phyloP scores from a whole-genome alignment of 164 flowering plant species.

The Santalum album region DNA sequence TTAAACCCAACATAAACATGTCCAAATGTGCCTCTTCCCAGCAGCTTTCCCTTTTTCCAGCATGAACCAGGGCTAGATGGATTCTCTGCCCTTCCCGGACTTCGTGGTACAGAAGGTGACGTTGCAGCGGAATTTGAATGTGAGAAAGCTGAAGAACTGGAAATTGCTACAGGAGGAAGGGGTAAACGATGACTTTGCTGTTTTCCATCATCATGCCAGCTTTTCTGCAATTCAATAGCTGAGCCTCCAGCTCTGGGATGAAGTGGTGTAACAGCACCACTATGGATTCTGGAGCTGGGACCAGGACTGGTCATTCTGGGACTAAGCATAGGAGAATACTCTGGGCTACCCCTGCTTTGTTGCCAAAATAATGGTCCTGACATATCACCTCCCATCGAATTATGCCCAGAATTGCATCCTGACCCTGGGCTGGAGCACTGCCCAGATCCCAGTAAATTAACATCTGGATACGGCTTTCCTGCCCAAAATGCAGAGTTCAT shows the following conservation, averaged over 20 bases:
- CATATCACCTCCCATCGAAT: slow-evolving; percentile 64
- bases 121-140: slow-evolving; percentile 63
- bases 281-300: slow-evolving; percentile 57
- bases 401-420: slow-evolving; percentile 80
- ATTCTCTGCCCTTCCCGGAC: slow-evolving; percentile 82
- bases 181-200: slow-evolving; percentile 84
- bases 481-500: not conserved
- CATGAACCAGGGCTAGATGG: slow-evolving; percentile 76
- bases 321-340: slow-evolving; percentile 64
- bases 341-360: slow-evolving; percentile 64
- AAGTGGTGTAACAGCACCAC: slow-evolving; percentile 78
- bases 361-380: slow-evolving; percentile 65
- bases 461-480: slow-evolving; percentile 2
- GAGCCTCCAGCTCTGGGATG: slow-evolving; percentile 76
- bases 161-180: slow-evolving; percentile 60
- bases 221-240: slow-evolving; percentile 38
- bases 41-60: slow-evolving; percentile 86
- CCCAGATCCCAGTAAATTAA: slow-evolving; percentile 4
- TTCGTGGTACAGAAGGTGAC: slow-evolving; percentile 80
- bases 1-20: slow-evolving; percentile 91
- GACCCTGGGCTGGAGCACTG: slow-evolving; percentile 21
- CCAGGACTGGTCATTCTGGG: slow-evolving; percentile 72
- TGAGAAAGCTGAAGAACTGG: slow-evolving; percentile 54
- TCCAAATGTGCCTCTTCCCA: slow-evolving; percentile 94
- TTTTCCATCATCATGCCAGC: slow-evolving; percentile 73